phyloP scores from a whole-genome alignment of 2,329 filamentous ascomycete species.

The Colletotrichum siamense region DNA sequence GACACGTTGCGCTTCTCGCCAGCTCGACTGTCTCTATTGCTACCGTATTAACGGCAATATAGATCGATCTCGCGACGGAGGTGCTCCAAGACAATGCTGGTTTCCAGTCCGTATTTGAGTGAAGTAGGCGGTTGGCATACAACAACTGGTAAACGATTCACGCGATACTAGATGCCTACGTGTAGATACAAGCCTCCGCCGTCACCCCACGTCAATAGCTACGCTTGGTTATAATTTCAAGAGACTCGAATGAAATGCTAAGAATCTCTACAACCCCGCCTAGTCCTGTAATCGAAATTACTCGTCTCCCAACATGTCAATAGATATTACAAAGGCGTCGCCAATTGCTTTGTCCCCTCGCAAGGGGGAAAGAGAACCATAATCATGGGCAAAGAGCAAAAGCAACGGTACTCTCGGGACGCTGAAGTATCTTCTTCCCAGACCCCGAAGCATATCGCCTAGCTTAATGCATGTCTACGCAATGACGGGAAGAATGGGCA shows the following conservation, averaged over 20 bases:
- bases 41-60: constrained; percentile 52
- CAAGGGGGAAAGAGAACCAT: neutral
- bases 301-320: neutral
- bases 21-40: constrained; percentile 45
- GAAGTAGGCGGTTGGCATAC: neutral
- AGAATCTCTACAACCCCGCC: neutral
- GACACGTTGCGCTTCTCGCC: constrained; percentile 45
- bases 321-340: neutral
- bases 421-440: neutral
- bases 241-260: neutral
- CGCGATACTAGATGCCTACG: too few relatives aligned
- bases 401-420: neutral
- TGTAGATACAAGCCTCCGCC: too few relatives aligned
- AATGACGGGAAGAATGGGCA: too few relatives aligned
- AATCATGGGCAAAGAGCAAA: neutral
- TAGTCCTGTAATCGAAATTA: neutral
- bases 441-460: too few relatives aligned
- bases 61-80: constrained; percentile 47
- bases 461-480: too few relatives aligned
- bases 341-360: neutral
- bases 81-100: constrained; percentile 25
- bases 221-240: neutral
- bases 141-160: neutral
- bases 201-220: neutral
- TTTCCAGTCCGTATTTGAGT: constrained; percentile 45